These are phyloP conservation scores for Helicostylum pulchrum DNA, from an alignment of 192 early-diverging fungal genomes.

Conservation along the genomic window DNA sequence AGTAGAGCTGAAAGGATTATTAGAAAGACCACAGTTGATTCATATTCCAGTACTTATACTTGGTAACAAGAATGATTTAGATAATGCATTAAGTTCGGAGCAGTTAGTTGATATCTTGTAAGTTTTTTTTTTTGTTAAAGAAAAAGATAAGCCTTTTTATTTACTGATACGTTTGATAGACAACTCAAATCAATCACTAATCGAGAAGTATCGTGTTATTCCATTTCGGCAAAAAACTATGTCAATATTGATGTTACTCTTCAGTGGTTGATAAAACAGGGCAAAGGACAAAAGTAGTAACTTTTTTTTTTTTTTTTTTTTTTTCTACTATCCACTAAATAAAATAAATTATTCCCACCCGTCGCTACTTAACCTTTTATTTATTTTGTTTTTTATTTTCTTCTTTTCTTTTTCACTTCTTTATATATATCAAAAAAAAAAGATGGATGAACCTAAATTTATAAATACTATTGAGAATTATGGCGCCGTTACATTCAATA, in stretches of 20 bases:
- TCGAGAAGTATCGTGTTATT: slow-evolving; percentile 96
- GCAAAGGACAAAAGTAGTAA: slow-evolving; percentile 46
- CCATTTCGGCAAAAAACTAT: slow-evolving; percentile 97
- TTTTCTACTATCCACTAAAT: background rate
- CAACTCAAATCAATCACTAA: slow-evolving; percentile 84
- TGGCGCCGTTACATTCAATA: too few relatives aligned
- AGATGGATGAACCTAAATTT: background rate
- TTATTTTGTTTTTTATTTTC: background rate
- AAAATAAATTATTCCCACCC: slow-evolving; percentile 1
- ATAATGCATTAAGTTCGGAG: slow-evolving; percentile 80
- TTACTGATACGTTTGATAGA: slow-evolving; percentile 35
- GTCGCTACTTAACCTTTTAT: background rate
- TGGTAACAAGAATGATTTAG: slow-evolving; percentile 98
- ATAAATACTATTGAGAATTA: too few relatives aligned
- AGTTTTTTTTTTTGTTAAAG: slow-evolving; percentile 15
- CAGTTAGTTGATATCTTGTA: slow-evolving; percentile 88
- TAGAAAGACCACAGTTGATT: slow-evolving; percentile 90
- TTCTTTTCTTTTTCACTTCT: background rate
- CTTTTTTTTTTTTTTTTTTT: too few relatives aligned
- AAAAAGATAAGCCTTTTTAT: background rate
- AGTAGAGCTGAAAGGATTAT: slow-evolving; percentile 82
- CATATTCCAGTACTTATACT: slow-evolving; percentile 94
- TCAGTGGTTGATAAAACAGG: slow-evolving; percentile 92
- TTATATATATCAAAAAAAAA: background rate
- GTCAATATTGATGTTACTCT: slow-evolving; percentile 98